phyloP scores from a whole-genome alignment of 768 basidiomycete species.

The Nevesoporus exiguus region DNA sequence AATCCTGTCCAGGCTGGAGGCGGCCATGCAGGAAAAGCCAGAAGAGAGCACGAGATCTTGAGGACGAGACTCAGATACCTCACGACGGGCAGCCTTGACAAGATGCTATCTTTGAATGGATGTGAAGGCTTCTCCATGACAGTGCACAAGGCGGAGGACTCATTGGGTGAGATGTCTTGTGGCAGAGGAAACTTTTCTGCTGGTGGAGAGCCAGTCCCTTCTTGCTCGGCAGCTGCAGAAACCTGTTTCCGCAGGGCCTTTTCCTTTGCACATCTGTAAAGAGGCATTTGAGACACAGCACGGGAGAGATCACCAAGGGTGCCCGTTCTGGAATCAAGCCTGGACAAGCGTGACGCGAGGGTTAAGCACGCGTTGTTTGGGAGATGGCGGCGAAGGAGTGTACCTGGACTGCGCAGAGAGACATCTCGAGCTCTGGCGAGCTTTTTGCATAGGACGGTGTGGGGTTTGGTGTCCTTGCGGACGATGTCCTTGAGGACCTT shows the following conservation, averaged over 20 bases:
- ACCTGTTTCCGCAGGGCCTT: constrained; percentile 63
- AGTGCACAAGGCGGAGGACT: constrained; percentile 34
- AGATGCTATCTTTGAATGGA: constrained; percentile 12
- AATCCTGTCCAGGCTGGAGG: constrained; percentile 33
- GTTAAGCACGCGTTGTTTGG: constrained; percentile 18
- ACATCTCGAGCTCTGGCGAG: constrained; percentile 89
- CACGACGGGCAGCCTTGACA: neutral
- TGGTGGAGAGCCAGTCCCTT: constrained; percentile 3
- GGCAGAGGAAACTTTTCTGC: constrained; percentile 6
- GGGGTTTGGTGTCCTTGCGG: constrained; percentile 87
- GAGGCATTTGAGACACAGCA: constrained; percentile 12
- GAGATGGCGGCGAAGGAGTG: constrained; percentile 23
- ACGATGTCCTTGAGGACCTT: constrained; percentile 87
- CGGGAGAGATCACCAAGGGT: constrained; percentile 13
- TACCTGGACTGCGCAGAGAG: constrained; percentile 90
- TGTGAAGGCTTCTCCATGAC: constrained; percentile 38
- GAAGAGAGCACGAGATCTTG: constrained; percentile 24
- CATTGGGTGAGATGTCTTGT: constrained; percentile 29
- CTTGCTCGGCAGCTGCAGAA: constrained; percentile 19
- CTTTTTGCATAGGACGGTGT: constrained; percentile 71
- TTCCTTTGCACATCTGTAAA: constrained; percentile 74
- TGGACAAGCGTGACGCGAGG: constrained; percentile 34
- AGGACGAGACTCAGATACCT: constrained; percentile 14
- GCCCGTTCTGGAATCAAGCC: constrained; percentile 94
- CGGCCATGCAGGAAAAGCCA: constrained; percentile 7